These are phyloP conservation scores for Lycium ferocissimum DNA, from an alignment of 257 asterid species.

Conservation along the genomic window DNA sequence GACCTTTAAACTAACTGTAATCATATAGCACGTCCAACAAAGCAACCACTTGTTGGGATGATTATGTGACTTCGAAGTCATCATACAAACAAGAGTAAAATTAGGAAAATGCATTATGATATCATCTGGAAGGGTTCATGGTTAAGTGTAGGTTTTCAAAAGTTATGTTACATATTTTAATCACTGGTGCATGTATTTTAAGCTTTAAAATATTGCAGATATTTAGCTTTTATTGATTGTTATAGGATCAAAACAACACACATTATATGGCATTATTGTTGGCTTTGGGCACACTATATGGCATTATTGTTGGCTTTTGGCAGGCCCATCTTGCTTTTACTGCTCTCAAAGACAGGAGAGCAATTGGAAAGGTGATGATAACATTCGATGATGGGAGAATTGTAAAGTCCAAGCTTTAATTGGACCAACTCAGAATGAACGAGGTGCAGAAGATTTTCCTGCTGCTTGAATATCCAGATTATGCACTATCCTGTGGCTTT, in stretches of 20 bases:
- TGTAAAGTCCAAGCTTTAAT: slow-evolving; percentile 62
- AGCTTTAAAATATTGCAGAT: background rate
- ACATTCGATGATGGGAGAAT: slow-evolving; percentile 53
- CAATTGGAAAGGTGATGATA: slow-evolving; percentile 93
- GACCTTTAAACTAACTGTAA: background rate
- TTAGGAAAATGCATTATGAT: background rate
- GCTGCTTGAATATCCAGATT: background rate
- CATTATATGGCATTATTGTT: slow-evolving; percentile 16
- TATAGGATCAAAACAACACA: background rate
- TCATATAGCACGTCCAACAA: background rate
- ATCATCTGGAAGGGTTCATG: slow-evolving; percentile 3
- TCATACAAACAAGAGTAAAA: background rate
- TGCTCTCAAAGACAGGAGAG: slow-evolving; percentile 84
- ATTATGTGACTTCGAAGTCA: background rate
- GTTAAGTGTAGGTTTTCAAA: background rate
- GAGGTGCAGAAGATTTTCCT: background rate
- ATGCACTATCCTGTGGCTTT: background rate
- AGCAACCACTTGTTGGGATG: background rate
- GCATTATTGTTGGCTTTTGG: slow-evolving; percentile 26
- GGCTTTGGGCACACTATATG: slow-evolving; percentile 39
- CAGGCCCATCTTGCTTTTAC: slow-evolving; percentile 88
- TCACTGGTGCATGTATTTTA: background rate
- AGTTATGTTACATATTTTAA: background rate
- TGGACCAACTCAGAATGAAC: background rate
- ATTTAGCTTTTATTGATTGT: slow-evolving; percentile 26